Evolutionary conservation across 352 stramenopile species (phyloP), one percentile per base, ranked within the genome.

Genomic region (Pythium dissimile): DNA sequence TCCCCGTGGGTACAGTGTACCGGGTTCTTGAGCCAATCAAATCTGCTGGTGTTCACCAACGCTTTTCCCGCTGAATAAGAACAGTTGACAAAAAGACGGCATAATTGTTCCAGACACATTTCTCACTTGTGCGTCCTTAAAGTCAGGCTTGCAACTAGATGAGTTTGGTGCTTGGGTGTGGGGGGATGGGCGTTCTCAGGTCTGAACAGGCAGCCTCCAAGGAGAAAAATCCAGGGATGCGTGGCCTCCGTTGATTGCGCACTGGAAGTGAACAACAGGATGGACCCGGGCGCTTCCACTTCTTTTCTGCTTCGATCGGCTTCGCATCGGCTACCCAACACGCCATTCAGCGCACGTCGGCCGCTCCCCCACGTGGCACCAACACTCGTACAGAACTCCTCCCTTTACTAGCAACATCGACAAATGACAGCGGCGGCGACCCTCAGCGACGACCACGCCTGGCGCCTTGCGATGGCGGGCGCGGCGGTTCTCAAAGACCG

Each of bases 111-210:
- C n/a, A n/a, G n/a, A n/a, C n/a, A n/a, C n/a, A n/a, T n/a, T n/a
- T n/a, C n/a, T n/a, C n/a, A n/a, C n/a, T n/a, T n/a, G 13, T 37
- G 31, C 12, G n/a, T 9, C 41, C 7, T 30, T 47, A 47, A 30
- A 28, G 41, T 47, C 43, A 35, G 24, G 43, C 21, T 32, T 15
- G n/a, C 21, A 50, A 20, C 37, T 21, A 6, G 43, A 34, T 16
- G 43, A 35, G 2, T 21, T 34, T 50, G 43, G 43, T 50, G 43
- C 43, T 50, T 50, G 43, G 37, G 26, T 32, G 35, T 42, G 26
- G 21, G 43, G 43, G n/a, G 43, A 50, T 50, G 43, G 24, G 43
- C 43, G 37, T 43, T 43, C 37, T 43, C 37, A 43, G 37, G 37
- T 43, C 37, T 21, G n/a, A 21, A 43, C 37, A 15, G n/a, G 7